A percentile compares a stretch with the other conserved stretches of the same genome.
Conservation (phyloP, 345 rosid species). For the Punica granatum region DNA sequence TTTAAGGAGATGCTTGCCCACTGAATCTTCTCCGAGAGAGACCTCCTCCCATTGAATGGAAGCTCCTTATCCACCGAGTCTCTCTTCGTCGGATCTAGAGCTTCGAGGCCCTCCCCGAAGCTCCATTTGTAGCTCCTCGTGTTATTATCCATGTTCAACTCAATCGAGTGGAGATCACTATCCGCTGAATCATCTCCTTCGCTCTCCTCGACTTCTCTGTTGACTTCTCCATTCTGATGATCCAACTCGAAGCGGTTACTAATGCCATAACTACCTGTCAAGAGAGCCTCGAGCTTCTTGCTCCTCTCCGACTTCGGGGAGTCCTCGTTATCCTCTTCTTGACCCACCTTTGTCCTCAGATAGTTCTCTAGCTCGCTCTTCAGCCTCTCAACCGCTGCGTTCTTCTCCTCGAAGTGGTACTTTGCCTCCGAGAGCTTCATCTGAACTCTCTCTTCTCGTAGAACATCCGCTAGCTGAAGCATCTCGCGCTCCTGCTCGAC, state of each 20-base stretch:
- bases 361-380: slow-evolving; percentile 58
- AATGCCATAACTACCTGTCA: slow-evolving; percentile 14
- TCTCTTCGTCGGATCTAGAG: slow-evolving; percentile 25
- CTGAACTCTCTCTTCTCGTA: slow-evolving; percentile 92
- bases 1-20: slow-evolving; percentile 51
- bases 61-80: slow-evolving; percentile 30
- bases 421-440: slow-evolving; percentile 93
- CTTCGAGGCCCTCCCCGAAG: slow-evolving; percentile 39
- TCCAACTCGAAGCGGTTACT: neutral
- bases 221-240: slow-evolving; percentile 10
- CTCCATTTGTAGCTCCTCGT: slow-evolving; percentile 75
- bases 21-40: slow-evolving; percentile 46
- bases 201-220: slow-evolving; percentile 24
- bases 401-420: slow-evolving; percentile 81
- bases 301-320: slow-evolving; percentile 35
- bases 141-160: slow-evolving; percentile 70
- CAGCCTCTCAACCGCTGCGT: slow-evolving; percentile 61
- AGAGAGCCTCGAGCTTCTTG: slow-evolving; percentile 52
- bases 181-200: slow-evolving; percentile 60
- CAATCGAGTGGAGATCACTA: slow-evolving; percentile 90
- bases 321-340: slow-evolving; percentile 21
- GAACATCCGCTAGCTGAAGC: slow-evolving; percentile 86
- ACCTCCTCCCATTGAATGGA: slow-evolving; percentile 34
- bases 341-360: slow-evolving; percentile 24
- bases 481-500: slow-evolving; percentile 93